phyloP scores from a whole-genome alignment of 2,329 filamentous ascomycete genomes.

The Pyrenophora teres region DNA sequence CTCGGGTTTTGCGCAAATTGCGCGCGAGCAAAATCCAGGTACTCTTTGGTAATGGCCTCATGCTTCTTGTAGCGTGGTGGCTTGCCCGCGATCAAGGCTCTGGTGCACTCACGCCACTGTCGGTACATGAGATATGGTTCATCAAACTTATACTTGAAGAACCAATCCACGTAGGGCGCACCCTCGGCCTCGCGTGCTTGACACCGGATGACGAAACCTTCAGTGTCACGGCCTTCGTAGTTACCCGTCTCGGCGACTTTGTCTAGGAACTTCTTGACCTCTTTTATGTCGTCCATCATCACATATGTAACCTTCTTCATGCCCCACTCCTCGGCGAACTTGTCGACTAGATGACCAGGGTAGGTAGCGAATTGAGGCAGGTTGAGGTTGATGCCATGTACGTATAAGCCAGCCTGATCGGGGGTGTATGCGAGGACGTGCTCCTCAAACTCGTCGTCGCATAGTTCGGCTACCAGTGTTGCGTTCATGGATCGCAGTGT shows the following conservation, averaged over 20 bases:
- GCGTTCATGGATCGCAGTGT: constrained; percentile 79
- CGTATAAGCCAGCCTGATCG: constrained; percentile 84
- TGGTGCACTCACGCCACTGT: constrained; percentile 97
- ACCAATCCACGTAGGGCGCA: constrained; percentile 82
- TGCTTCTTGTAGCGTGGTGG: constrained; percentile 84
- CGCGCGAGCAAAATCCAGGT: constrained; percentile 78
- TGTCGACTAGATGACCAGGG: constrained; percentile 78
- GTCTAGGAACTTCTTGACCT: constrained; percentile 82
- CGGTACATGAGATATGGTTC: constrained; percentile 99
- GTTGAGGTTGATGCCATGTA: constrained; percentile 96
- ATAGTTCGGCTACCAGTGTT: constrained; percentile 95
- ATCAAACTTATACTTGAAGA: constrained; percentile 99
- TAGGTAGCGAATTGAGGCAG: constrained; percentile 90
- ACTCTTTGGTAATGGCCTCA: constrained; percentile 85
- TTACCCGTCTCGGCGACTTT: constrained; percentile 84
- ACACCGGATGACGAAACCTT: constrained; percentile 95
- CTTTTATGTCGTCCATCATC: constrained; percentile 71
- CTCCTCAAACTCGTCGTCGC: constrained; percentile 95
- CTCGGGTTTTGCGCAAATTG: constrained; percentile 71
- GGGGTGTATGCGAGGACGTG: constrained; percentile 89
- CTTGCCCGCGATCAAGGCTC: constrained; percentile 77
- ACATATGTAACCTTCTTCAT: constrained; percentile 88
- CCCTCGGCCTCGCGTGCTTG: constrained; percentile 63
- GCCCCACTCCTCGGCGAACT: constrained; percentile 90
- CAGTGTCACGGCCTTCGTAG: constrained; percentile 88